Evolutionary conservation across 2,329 filamentous ascomycete genomes (phyloP).

Genomic region (Penicillium sp.): DNA sequence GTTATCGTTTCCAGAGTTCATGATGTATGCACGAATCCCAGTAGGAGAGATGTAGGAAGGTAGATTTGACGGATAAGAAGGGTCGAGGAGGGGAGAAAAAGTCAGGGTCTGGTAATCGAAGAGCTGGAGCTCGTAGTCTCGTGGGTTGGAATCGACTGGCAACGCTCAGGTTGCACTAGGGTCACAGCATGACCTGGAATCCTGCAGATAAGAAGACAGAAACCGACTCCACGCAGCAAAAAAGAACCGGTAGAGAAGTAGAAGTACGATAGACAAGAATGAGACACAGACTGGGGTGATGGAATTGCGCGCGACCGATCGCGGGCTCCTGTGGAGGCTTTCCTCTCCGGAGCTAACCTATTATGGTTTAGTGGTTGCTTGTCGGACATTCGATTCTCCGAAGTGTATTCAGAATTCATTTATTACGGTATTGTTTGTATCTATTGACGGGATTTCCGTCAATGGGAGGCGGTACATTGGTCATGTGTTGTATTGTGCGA

Average conservation of each 20-base stretch:
- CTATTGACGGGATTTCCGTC: too few relatives aligned
- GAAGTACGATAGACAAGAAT: slow-evolving; percentile 8
- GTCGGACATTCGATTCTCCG: slow-evolving; percentile 31
- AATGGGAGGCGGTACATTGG: background rate
- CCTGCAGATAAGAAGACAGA: slow-evolving; percentile 9
- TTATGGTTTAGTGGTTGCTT: slow-evolving; percentile 17
- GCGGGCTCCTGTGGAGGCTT: slow-evolving; percentile 38
- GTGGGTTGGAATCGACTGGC: slow-evolving; percentile 13
- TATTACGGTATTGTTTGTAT: slow-evolving; percentile 1
- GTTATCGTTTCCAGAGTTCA: slow-evolving; percentile 46
- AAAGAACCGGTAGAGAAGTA: slow-evolving; percentile 9
- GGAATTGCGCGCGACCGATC: slow-evolving; percentile 42
- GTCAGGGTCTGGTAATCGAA: slow-evolving; percentile 9
- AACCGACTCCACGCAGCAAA: slow-evolving; percentile 5
- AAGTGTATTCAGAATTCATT: background rate
- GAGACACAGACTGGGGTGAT: slow-evolving; percentile 20
- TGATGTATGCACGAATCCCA: slow-evolving; percentile 29
- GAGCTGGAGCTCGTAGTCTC: slow-evolving; percentile 22
- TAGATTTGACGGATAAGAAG: slow-evolving; percentile 15
- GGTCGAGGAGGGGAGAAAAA: slow-evolving; percentile 14
- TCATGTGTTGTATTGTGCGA: slow-evolving; percentile 9
- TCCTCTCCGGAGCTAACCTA: slow-evolving; percentile 30
- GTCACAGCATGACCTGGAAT: slow-evolving; percentile 25
- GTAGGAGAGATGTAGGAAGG: slow-evolving; percentile 2
- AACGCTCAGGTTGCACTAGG: slow-evolving; percentile 19